Percentiles rank a stretch among this genome's conserved stretches.
Evolutionary conservation across 208 protist genomes (phyloP).

Genomic region (Sergeia podlipaevii): DNA sequence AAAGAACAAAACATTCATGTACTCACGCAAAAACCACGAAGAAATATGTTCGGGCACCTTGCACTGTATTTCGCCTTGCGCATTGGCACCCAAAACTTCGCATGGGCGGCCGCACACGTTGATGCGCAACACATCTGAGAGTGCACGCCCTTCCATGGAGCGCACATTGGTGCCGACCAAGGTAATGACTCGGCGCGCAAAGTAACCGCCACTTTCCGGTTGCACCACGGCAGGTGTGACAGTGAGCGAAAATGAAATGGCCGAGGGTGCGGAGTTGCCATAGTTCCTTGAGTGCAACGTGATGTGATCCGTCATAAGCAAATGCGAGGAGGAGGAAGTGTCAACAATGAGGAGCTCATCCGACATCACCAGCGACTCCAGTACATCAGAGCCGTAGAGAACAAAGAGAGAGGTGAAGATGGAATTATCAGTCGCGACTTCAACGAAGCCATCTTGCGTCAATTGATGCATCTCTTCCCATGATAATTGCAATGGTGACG

Average conservation of each 20-base stretch:
- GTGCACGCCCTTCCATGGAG: neutral
- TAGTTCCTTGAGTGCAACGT: neutral
- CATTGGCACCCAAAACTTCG: constrained; percentile 13
- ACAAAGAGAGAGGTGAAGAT: neutral
- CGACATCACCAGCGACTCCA: too few species aligned
- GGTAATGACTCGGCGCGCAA: constrained; percentile 3
- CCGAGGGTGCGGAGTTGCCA: constrained; percentile 1
- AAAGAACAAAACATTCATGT: constrained; percentile 16
- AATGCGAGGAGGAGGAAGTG: too few species aligned
- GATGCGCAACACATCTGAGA: too few species aligned
- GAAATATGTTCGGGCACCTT: constrained; percentile 28
- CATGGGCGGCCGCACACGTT: constrained; percentile 30
- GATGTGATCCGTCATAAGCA: neutral
- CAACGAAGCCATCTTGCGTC: neutral
- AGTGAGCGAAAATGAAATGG: constrained; percentile 11
- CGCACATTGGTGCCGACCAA: constrained; percentile 24
- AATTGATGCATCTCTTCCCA: neutral
- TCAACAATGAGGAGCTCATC: too few species aligned
- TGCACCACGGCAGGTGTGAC: constrained; percentile 22
- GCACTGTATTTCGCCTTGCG: constrained; percentile 21
- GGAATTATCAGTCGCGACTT: neutral
- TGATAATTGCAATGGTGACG: neutral
- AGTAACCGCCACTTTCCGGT: constrained; percentile 23
- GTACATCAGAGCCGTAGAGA: too few species aligned
- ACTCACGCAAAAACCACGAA: constrained; percentile 14